Percentiles rank a stretch among this genome's conserved stretches.
Evolutionary conservation across 1,284 basidiomycete genomes (phyloP).

Genomic region (Clitocybe nebularis): DNA sequence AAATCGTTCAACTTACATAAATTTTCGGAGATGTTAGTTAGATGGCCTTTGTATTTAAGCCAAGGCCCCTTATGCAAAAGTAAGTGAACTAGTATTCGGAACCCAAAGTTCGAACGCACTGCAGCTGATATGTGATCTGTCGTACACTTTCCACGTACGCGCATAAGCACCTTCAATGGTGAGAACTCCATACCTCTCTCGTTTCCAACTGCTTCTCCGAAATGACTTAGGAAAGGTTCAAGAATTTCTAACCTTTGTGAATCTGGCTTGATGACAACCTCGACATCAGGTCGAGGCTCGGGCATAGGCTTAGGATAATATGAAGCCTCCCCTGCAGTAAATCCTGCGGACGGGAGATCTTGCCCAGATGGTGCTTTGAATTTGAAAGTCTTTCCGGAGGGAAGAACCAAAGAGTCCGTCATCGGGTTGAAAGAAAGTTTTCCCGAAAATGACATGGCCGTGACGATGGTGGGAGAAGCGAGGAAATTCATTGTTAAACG

Average conservation of each 20-base stretch:
- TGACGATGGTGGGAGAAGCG: constrained; percentile 95
- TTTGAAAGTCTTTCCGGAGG: constrained; percentile 78
- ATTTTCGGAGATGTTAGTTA: constrained; percentile 96
- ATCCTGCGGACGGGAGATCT: constrained; percentile 83
- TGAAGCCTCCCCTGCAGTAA: constrained; percentile 73
- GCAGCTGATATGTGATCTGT: constrained; percentile 98
- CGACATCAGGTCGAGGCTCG: constrained; percentile 71
- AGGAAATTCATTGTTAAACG: constrained; percentile 97
- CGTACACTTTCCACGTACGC: constrained; percentile 96
- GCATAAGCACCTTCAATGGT: constrained; percentile 78
- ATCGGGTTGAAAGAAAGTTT: constrained; percentile 94
- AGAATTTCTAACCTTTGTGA: constrained; percentile 88
- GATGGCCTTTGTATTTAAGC: constrained; percentile 97
- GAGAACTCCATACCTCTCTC: constrained; percentile 74
- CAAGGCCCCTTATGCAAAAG: constrained; percentile 71
- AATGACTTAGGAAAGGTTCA: constrained; percentile 83
- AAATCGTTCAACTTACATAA: constrained; percentile 53
- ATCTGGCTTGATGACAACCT: constrained; percentile 76
- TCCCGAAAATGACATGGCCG: constrained; percentile 96
- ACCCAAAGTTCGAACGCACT: constrained; percentile 36
- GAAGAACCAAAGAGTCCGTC: constrained; percentile 75
- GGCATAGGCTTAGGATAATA: constrained; percentile 84
- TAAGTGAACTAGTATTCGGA: constrained; percentile 1
- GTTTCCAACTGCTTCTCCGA: constrained; percentile 49
- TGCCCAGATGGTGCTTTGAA: constrained; percentile 85